Percentiles rank a stretch among this genome's conserved stretches.
phyloP scores from a whole-genome alignment of 176 grass and related monocot genomes.

The Carex cristatella region DNA sequence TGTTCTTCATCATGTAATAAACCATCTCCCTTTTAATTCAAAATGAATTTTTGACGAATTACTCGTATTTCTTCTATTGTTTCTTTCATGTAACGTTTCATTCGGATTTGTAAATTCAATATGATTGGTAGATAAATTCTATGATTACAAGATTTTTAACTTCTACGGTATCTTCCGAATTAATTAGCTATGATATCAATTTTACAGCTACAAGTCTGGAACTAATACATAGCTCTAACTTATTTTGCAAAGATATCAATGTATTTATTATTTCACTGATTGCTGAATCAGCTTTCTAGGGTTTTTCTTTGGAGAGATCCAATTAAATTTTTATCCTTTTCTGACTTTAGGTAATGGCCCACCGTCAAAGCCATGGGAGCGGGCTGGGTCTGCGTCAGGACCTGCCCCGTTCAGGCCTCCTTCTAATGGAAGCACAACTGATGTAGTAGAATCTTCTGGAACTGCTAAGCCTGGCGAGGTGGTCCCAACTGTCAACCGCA shows the following conservation, averaged over 20 bases:
- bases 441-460: constrained; percentile 86
- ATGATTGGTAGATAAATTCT: not conserved
- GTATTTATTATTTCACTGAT: not conserved
- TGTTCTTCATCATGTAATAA: not conserved
- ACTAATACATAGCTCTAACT: not conserved
- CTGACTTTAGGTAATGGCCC: constrained; percentile 36
- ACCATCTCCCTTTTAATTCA: no score
- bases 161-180: not conserved
- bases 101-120: not conserved
- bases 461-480: constrained; percentile 78
- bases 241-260: not conserved
- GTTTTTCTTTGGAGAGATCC: not conserved
- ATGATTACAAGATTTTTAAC: not conserved
- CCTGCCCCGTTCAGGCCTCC: constrained; percentile 66
- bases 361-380: constrained; percentile 80
- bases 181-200: not conserved
- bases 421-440: constrained; percentile 69
- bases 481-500: constrained; percentile 37
- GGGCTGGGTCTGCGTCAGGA: constrained; percentile 45
- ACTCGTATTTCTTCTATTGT: not conserved
- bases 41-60: not conserved
- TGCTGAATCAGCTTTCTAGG: not conserved
- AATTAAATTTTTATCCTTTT: not conserved
- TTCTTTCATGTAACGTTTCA: not conserved
- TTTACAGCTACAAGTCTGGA: not conserved